phyloP scores from a whole-genome alignment of 2,329 filamentous ascomycete species.

The Pseudocercospora vitis region DNA sequence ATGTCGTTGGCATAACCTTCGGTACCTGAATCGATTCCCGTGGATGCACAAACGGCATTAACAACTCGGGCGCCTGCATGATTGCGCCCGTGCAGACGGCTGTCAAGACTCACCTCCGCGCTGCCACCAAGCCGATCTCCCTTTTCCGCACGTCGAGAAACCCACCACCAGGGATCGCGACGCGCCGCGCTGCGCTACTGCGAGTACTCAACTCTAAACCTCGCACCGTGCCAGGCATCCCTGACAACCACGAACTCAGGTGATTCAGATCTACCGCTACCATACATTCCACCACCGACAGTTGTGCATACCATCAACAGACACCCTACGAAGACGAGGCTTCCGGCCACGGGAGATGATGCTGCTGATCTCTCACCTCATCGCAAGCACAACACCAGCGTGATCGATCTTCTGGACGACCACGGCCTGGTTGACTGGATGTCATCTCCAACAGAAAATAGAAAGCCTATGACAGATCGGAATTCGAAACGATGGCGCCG shows the following conservation, averaged over 20 bases:
- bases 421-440: not conserved
- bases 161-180: not conserved
- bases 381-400: not conserved
- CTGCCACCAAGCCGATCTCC: not conserved
- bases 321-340: not conserved
- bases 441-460: not conserved
- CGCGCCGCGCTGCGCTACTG: conserved; percentile 3
- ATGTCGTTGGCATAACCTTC: conserved; percentile 5
- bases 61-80: conserved; percentile 4
- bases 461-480: conserved; percentile 3
- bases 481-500: conserved; percentile 18
- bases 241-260: conserved; percentile 3
- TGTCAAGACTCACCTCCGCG: conserved; percentile 1
- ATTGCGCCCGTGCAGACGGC: conserved; percentile 13
- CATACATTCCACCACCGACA: not conserved
- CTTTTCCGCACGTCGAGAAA: not conserved
- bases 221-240: conserved; percentile 1
- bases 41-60: conserved; percentile 1
- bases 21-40: not conserved
- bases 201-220: not conserved
- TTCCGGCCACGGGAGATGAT: not conserved
- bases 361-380: not conserved
- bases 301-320: not conserved
- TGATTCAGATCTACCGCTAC: conserved; percentile 6
- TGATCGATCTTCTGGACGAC: not conserved